Percentiles rank a stretch among this genome's conserved stretches.
Conservation (phyloP, 2,329 filamentous ascomycete genomes). For the Botryotinia narcissicola region DNA sequence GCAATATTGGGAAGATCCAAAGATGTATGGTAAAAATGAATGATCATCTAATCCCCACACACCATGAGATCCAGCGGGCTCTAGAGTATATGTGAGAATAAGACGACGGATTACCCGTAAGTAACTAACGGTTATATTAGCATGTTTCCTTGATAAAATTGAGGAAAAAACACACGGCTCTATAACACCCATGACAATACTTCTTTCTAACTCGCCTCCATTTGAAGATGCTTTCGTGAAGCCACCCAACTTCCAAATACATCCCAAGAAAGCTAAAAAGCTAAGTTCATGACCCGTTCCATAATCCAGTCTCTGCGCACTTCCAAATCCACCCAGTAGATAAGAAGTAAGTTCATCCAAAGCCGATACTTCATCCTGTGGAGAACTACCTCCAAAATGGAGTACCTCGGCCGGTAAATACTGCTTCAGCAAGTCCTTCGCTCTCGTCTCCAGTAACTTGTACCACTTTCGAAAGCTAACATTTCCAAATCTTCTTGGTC, state of each 20-base stretch:
- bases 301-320: slow-evolving; percentile 85
- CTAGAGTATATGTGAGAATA: slow-evolving; percentile 87
- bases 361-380: slow-evolving; percentile 43
- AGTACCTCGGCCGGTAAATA: slow-evolving; percentile 51
- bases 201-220: slow-evolving; percentile 64
- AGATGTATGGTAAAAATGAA: slow-evolving; percentile 89
- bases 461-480: slow-evolving; percentile 86
- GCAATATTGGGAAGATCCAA: slow-evolving; percentile 86
- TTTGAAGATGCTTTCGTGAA: slow-evolving; percentile 57
- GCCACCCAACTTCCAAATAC: slow-evolving; percentile 84
- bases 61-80: slow-evolving; percentile 92
- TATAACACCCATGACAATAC: slow-evolving; percentile 77
- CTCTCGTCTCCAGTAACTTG: slow-evolving; percentile 60
- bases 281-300: slow-evolving; percentile 95
- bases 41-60: slow-evolving; percentile 99
- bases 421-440: slow-evolving; percentile 55
- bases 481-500: slow-evolving; percentile 89
- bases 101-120: slow-evolving; percentile 76
- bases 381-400: slow-evolving; percentile 25
- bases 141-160: not conserved
- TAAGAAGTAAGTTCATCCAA: slow-evolving; percentile 73
- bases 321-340: slow-evolving; percentile 83
- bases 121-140: slow-evolving; percentile 53
- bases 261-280: slow-evolving; percentile 86
- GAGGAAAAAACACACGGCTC: slow-evolving; percentile 64